A percentile compares a stretch with the other conserved stretches of the same genome.
Evolutionary conservation across 148 eudicot genomes (phyloP).

Genomic region (Pharnaceum exiguum): DNA sequence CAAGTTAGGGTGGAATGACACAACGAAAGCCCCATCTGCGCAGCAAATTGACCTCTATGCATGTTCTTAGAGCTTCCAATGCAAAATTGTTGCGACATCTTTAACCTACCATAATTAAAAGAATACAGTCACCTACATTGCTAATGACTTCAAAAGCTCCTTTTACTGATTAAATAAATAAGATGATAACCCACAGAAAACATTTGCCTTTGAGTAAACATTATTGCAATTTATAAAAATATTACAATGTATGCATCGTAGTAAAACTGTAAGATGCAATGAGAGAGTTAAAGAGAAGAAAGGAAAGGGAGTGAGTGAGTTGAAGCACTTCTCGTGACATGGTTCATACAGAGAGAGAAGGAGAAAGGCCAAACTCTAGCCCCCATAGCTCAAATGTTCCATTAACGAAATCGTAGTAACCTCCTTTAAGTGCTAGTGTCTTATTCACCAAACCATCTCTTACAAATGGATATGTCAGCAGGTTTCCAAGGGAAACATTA

Average conservation of each 20-base stretch:
- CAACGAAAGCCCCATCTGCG: constrained; percentile 11
- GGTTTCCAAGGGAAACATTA: constrained; percentile 86
- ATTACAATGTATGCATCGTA: constrained; percentile 26
- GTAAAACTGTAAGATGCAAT: constrained; percentile 10
- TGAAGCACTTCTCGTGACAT: constrained; percentile 14
- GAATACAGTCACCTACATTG: constrained; percentile 8
- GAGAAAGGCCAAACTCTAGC: constrained; percentile 74
- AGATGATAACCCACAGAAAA: constrained; percentile 9
- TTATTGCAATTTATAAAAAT: constrained; percentile 14
- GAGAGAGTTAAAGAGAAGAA: constrained; percentile 10
- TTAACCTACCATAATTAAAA: constrained; percentile 59
- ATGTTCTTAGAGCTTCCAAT: constrained; percentile 64
- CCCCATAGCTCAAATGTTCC: constrained; percentile 96
- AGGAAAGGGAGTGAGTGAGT: constrained; percentile 3
- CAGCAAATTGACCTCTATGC: constrained; percentile 23
- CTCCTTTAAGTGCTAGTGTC: constrained; percentile 79
- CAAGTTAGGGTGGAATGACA: neutral
- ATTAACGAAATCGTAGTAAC: constrained; percentile 83
- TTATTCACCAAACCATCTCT: constrained; percentile 86
- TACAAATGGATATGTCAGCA: constrained; percentile 87
- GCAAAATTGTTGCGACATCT: constrained; percentile 87
- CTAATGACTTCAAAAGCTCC: neutral
- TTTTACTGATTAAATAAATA: neutral
- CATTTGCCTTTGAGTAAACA: neutral
- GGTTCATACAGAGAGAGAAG: constrained; percentile 80